These are phyloP conservation scores for Serendipita sp. DNA, from an alignment of 1,284 basidiomycete species.

Conservation along the genomic window DNA sequence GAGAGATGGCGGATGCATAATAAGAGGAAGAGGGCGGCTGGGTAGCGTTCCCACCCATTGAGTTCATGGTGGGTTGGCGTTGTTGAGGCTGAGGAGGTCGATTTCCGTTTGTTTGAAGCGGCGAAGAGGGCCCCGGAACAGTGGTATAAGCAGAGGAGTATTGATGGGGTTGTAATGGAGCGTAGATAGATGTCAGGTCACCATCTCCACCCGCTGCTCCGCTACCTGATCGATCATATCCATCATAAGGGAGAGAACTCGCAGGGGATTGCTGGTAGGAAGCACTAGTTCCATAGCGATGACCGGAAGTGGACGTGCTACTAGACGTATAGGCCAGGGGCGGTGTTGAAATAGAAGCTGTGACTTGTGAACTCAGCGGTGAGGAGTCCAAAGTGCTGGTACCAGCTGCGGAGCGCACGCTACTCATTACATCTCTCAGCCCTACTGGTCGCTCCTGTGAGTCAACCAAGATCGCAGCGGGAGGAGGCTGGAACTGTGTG, in stretches of 20 bases:
- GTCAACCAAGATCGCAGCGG: slow-evolving; percentile 20
- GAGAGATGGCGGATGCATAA: slow-evolving; percentile 48
- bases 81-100: background rate
- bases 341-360: slow-evolving; percentile 47
- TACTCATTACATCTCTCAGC: slow-evolving; percentile 48
- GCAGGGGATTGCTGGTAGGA: slow-evolving; percentile 11
- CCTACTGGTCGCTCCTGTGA: slow-evolving; percentile 8
- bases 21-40: slow-evolving; percentile 44
- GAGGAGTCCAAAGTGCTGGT: slow-evolving; percentile 28
- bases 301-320: slow-evolving; percentile 35
- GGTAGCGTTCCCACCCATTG: slow-evolving; percentile 26
- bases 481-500: slow-evolving; percentile 35
- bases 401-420: slow-evolving; percentile 48
- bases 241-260: slow-evolving; percentile 1
- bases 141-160: slow-evolving; percentile 37
- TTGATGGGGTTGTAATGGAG: slow-evolving; percentile 66
- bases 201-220: background rate
- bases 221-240: background rate
- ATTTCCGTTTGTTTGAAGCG: slow-evolving; percentile 18
- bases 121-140: slow-evolving; percentile 7
- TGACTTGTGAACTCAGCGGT: slow-evolving; percentile 19
- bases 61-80: background rate
- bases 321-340: slow-evolving; percentile 48
- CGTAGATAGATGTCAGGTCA: slow-evolving; percentile 30
- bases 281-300: slow-evolving; percentile 34